phyloP scores from a whole-genome alignment of 1,284 basidiomycete species.

The Trichosporon inkin region DNA sequence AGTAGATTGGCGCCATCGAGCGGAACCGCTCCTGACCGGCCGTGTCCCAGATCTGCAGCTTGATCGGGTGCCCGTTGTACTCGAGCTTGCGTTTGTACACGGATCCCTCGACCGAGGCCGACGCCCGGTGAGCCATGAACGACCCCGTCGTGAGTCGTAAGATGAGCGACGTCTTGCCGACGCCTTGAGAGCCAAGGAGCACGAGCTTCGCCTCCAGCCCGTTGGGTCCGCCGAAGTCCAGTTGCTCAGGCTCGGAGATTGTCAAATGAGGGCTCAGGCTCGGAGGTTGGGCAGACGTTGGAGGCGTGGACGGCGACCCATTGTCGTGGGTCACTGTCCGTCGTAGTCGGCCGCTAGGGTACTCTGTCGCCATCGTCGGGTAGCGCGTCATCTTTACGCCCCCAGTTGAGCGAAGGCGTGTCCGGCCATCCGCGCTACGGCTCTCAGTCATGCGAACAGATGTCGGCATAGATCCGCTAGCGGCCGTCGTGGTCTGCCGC shows the following conservation, averaged over 20 bases:
- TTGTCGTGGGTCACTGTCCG: slow-evolving; percentile 3
- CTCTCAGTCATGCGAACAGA: slow-evolving; percentile 40
- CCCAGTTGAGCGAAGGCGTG: slow-evolving; percentile 22
- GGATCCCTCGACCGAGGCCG: slow-evolving; percentile 89
- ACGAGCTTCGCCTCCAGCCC: slow-evolving; percentile 90
- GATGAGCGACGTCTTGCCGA: slow-evolving; percentile 91
- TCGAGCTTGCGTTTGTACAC: slow-evolving; percentile 92
- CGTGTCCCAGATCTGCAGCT: slow-evolving; percentile 80
- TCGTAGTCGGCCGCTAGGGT: slow-evolving; percentile 10
- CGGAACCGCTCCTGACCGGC: slow-evolving; percentile 97
- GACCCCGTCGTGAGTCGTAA: slow-evolving; percentile 87
- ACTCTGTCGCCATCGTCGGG: slow-evolving; percentile 15
- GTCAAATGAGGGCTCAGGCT: background rate
- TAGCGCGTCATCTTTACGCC: slow-evolving; percentile 18
- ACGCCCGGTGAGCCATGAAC: slow-evolving; percentile 73
- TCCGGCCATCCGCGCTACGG: slow-evolving; percentile 32
- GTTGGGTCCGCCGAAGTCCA: slow-evolving; percentile 40
- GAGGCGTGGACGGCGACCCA: background rate
- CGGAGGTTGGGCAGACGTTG: background rate
- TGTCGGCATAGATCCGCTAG: slow-evolving; percentile 29
- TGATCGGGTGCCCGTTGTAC: slow-evolving; percentile 80
- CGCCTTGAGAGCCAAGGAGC: slow-evolving; percentile 93
- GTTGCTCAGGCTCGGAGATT: slow-evolving; percentile 9
- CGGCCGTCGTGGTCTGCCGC: slow-evolving; percentile 18
- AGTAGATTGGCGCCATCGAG: slow-evolving; percentile 73